Percentiles rank a stretch among this genome's conserved stretches.
Evolutionary conservation across 495 filamentous ascomycete species (phyloP).

Genomic region (Penicillium arizonense): DNA sequence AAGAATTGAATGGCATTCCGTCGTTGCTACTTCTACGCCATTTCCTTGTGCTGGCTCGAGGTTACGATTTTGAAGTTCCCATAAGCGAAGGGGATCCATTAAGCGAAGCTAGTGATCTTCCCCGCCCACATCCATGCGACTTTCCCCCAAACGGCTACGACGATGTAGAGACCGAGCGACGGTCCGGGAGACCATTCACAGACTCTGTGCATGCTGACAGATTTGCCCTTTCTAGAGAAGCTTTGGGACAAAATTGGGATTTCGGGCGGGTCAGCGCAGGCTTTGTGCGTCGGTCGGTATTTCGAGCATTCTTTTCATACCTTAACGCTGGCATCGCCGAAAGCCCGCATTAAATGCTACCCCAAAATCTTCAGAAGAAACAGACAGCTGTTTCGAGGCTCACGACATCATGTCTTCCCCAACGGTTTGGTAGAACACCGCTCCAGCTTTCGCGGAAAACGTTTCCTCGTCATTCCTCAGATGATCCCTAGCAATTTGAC

Average conservation of each 20-base stretch:
- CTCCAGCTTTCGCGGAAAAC: too few species aligned
- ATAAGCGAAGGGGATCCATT: not conserved
- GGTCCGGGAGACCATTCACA: conserved; percentile 7
- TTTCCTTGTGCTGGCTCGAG: not conserved
- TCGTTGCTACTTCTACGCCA: not conserved
- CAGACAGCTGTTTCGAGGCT: too few species aligned
- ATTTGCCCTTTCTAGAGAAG: conserved; percentile 2
- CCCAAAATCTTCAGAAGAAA: too few species aligned
- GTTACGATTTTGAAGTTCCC: not conserved
- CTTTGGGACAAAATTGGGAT: not conserved
- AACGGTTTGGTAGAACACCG: too few species aligned
- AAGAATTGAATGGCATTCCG: not conserved
- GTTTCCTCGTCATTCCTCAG: too few species aligned
- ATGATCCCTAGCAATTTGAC: too few species aligned
- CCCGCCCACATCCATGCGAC: not conserved
- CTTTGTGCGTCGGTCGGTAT: conserved; percentile 7
- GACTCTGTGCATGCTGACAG: conserved; percentile 8
- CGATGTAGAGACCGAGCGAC: conserved; percentile 5
- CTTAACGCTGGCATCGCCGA: too few species aligned
- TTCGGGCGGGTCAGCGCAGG: not conserved
- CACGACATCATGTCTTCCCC: too few species aligned
- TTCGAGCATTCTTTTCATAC: not conserved
- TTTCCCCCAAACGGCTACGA: not conserved
- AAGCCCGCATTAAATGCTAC: too few species aligned
- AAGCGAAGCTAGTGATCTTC: not conserved